Evolutionary conservation across 306 rosid genomes (phyloP).

Genomic region (Betula pendula): DNA sequence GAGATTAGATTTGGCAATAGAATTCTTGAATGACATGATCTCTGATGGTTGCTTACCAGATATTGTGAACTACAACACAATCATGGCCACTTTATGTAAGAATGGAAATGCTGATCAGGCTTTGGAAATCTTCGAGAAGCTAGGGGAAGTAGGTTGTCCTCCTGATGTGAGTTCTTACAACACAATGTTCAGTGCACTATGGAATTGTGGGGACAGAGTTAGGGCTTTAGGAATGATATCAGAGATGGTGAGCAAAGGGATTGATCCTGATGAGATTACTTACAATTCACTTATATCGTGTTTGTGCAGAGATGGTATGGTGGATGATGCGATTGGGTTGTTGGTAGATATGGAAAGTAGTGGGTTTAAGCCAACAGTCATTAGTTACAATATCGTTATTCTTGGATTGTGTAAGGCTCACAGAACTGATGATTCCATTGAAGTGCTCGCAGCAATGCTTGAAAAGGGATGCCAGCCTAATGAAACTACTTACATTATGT

Average conservation of each 20-base stretch:
- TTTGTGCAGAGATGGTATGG: slow-evolving; percentile 91
- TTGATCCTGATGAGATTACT: slow-evolving; percentile 71
- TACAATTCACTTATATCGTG: slow-evolving; percentile 75
- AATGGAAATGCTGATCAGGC: slow-evolving; percentile 69
- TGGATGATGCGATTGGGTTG: slow-evolving; percentile 75
- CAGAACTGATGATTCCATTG: slow-evolving; percentile 63
- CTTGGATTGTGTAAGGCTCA: slow-evolving; percentile 76
- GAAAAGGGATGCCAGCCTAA: slow-evolving; percentile 65
- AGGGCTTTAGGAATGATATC: slow-evolving; percentile 65
- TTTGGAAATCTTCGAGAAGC: slow-evolving; percentile 65
- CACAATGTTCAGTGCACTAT: slow-evolving; percentile 76
- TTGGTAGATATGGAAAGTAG: slow-evolving; percentile 67
- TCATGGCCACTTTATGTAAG: slow-evolving; percentile 71
- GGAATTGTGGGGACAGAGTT: slow-evolving; percentile 67
- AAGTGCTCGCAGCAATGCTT: slow-evolving; percentile 62
- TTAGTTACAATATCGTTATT: slow-evolving; percentile 72
- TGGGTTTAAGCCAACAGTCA: slow-evolving; percentile 50
- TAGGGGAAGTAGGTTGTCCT: slow-evolving; percentile 70
- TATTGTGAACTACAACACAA: slow-evolving; percentile 74
- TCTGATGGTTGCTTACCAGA: slow-evolving; percentile 79
- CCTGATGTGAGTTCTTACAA: slow-evolving; percentile 83
- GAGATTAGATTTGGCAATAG: slow-evolving; percentile 62
- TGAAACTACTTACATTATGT: slow-evolving; percentile 61
- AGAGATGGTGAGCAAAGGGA: slow-evolving; percentile 61
- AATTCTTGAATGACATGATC: slow-evolving; percentile 64